phyloP scores from a whole-genome alignment of 1,284 basidiomycete species.

The Mrakiaceae sp. region DNA sequence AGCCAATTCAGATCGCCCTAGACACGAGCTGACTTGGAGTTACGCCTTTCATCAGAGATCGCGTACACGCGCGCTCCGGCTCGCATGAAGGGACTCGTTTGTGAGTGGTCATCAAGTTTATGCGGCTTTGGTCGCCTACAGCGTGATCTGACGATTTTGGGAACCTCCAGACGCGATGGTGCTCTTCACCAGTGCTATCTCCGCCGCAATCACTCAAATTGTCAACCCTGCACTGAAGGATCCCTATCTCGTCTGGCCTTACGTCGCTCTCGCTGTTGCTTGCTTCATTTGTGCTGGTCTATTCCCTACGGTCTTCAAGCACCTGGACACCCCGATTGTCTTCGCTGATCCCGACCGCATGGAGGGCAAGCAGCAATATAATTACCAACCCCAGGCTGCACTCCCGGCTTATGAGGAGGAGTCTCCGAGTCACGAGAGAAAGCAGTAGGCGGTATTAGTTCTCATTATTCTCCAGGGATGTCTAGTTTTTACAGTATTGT shows the following conservation, averaged over 20 bases:
- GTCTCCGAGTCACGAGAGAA: too few relatives aligned
- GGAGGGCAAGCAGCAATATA: constrained; percentile 20
- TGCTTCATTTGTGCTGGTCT: constrained; percentile 23
- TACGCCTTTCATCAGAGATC: too few relatives aligned
- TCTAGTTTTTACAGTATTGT: too few relatives aligned
- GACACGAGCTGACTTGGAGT: constrained; percentile 25
- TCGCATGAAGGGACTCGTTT: constrained; percentile 35
- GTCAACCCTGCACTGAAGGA: constrained; percentile 31
- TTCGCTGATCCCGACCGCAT: constrained; percentile 29
- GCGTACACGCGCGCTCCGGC: constrained; percentile 24
- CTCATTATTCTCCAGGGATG: too few relatives aligned
- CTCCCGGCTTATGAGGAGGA: too few relatives aligned
- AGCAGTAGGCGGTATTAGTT: too few relatives aligned
- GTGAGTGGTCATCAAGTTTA: too few relatives aligned
- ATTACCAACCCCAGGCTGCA: too few relatives aligned
- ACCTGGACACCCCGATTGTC: constrained; percentile 29
- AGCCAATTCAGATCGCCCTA: constrained; percentile 33
- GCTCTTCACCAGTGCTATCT: constrained; percentile 39
- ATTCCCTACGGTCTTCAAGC: constrained; percentile 31
- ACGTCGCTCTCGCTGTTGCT: constrained; percentile 21
- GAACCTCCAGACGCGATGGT: constrained; percentile 15
- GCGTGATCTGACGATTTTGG: background rate
- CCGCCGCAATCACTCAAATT: constrained; percentile 35
- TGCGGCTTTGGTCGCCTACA: too few relatives aligned
- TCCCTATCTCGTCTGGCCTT: constrained; percentile 37